Evolutionary conservation across 371 early-diverging fungal genomes (phyloP).

Genomic region (Saksenaea vasiformis): DNA sequence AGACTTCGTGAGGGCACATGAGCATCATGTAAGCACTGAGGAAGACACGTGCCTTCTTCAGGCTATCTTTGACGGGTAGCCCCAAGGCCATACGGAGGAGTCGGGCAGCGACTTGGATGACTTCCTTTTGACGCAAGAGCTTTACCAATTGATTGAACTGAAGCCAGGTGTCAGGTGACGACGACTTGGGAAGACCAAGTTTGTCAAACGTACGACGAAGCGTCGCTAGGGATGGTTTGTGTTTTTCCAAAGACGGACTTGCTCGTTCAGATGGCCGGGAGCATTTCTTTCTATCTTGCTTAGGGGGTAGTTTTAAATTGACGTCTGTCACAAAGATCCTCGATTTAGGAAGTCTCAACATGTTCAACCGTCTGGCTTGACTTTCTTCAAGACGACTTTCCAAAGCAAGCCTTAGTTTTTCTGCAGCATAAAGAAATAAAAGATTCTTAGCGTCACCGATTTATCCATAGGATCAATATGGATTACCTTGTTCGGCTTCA

Average conservation of each 20-base stretch:
- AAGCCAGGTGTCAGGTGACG: slow-evolving; percentile 26
- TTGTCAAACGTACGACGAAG: slow-evolving; percentile 14
- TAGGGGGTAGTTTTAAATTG: not conserved
- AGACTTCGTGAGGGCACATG: slow-evolving; percentile 62
- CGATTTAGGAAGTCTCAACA: slow-evolving; percentile 20
- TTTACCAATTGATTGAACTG: slow-evolving; percentile 32
- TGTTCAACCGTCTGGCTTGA: slow-evolving; percentile 25
- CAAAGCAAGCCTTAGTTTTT: slow-evolving; percentile 14
- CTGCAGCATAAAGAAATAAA: slow-evolving; percentile 10
- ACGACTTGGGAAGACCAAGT: slow-evolving; percentile 31
- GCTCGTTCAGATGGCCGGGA: slow-evolving; percentile 19
- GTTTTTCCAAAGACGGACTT: not conserved
- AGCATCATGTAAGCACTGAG: slow-evolving; percentile 71
- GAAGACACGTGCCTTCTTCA: slow-evolving; percentile 59
- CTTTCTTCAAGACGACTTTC: slow-evolving; percentile 22
- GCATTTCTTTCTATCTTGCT: not conserved
- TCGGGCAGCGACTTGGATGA: slow-evolving; percentile 34
- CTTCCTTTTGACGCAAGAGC: slow-evolving; percentile 32
- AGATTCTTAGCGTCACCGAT: not conserved
- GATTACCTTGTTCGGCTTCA: slow-evolving; percentile 28
- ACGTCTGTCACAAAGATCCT: slow-evolving; percentile 24
- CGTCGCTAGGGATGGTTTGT: slow-evolving; percentile 16
- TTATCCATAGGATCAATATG: not conserved
- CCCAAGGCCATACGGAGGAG: slow-evolving; percentile 32
- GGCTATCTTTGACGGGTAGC: slow-evolving; percentile 28